These are phyloP conservation scores for Aspergillus carlsbadensis DNA, from an alignment of 495 filamentous ascomycete genomes.

Conservation along the genomic window DNA sequence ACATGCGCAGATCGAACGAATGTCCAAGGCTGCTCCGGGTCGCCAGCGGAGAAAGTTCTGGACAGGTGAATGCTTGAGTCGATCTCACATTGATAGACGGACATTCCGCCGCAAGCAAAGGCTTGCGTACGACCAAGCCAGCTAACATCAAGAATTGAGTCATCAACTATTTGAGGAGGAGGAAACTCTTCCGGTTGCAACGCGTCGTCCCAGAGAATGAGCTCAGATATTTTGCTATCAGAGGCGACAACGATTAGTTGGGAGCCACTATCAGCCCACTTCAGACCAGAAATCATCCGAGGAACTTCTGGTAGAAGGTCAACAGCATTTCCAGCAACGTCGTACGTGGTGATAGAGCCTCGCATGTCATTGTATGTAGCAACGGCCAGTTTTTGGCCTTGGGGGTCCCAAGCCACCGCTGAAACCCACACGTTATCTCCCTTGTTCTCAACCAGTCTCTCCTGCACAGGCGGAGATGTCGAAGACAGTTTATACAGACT, in stretches of 20 bases:
- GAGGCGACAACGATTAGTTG: constrained; percentile 46
- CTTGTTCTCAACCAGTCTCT: constrained; percentile 39
- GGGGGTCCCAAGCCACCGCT: constrained; percentile 69
- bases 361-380: constrained; percentile 62
- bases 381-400: constrained; percentile 66
- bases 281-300: constrained; percentile 42
- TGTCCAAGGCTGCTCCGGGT: constrained; percentile 33
- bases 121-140: constrained; percentile 37
- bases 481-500: constrained; percentile 70
- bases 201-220: constrained; percentile 48
- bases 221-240: constrained; percentile 39
- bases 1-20: constrained; percentile 37
- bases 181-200: constrained; percentile 43
- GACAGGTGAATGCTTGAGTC: constrained; percentile 38
- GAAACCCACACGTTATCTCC: constrained; percentile 39
- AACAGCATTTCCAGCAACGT: constrained; percentile 55
- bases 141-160: constrained; percentile 37
- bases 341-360: constrained; percentile 68
- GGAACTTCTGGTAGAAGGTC: constrained; percentile 50
- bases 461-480: constrained; percentile 34
- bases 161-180: constrained; percentile 37
- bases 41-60: constrained; percentile 34
- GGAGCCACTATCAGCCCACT: constrained; percentile 40
- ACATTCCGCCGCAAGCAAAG: constrained; percentile 40
- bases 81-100: constrained; percentile 45